A percentile compares a stretch with the other conserved stretches of the same genome.
Evolutionary conservation across 164 flowering plant genomes (phyloP).

Genomic region (Dillenia suffruticosa): DNA sequence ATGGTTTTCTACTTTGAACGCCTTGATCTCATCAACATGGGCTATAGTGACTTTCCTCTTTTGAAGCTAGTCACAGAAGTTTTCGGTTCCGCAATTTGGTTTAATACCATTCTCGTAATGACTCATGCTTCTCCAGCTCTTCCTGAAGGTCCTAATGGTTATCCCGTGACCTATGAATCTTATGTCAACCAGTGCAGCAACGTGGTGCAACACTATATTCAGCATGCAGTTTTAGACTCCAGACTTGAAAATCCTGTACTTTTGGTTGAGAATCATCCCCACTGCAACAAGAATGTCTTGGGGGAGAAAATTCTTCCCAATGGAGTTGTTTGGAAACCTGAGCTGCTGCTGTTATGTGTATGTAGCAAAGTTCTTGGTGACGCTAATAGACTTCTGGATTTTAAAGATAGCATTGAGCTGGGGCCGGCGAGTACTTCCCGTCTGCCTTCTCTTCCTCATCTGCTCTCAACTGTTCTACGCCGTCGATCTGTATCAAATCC

Average conservation of each 20-base stretch:
- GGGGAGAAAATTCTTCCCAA: slow-evolving; percentile 86
- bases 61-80: slow-evolving; percentile 80
- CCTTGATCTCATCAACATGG: slow-evolving; percentile 61
- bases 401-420: slow-evolving; percentile 52
- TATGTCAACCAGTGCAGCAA: slow-evolving; percentile 57
- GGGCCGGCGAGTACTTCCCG: slow-evolving; percentile 43
- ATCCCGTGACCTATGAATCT: slow-evolving; percentile 64
- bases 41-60: slow-evolving; percentile 68
- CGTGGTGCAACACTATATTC: slow-evolving; percentile 62
- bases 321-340: slow-evolving; percentile 82
- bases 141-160: slow-evolving; percentile 85
- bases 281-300: slow-evolving; percentile 48
- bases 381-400: slow-evolving; percentile 58
- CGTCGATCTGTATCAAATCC: slow-evolving; percentile 32
- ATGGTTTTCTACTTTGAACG: slow-evolving; percentile 88
- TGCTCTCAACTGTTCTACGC: slow-evolving; percentile 76
- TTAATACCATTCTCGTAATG: slow-evolving; percentile 85
- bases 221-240: slow-evolving; percentile 66
- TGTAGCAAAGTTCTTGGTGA: slow-evolving; percentile 83
- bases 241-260: slow-evolving; percentile 78
- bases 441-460: slow-evolving; percentile 85
- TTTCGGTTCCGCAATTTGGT: slow-evolving; percentile 88
- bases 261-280: slow-evolving; percentile 84
- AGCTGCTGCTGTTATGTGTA: slow-evolving; percentile 60
- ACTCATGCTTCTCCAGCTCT: slow-evolving; percentile 75